Percentiles rank a stretch among this genome's conserved stretches.
These are phyloP conservation scores for Lanmaoa pseudosensibilis DNA, from an alignment of 768 basidiomycete species.

Conservation along the genomic window DNA sequence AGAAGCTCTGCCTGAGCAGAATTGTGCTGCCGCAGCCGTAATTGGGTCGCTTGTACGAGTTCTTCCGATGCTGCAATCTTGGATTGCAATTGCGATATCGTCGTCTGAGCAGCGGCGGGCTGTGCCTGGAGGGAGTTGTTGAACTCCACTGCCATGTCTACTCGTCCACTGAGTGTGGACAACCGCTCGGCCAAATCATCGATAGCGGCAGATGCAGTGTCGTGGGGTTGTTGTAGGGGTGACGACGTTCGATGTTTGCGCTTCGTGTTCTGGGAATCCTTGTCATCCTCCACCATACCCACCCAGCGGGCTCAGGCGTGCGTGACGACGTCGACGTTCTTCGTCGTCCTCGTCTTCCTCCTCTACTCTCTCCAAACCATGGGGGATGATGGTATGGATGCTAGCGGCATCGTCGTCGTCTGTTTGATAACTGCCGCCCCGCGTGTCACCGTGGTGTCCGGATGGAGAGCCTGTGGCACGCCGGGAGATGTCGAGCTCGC, in stretches of 20 bases:
- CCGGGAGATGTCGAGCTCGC: conserved; percentile 42
- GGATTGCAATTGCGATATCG: conserved; percentile 64
- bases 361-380: conserved; percentile 68
- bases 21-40: conserved; percentile 40
- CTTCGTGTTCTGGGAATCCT: conserved; percentile 39
- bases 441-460: conserved; percentile 21
- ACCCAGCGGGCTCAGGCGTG: conserved; percentile 78
- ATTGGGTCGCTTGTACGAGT: conserved; percentile 52
- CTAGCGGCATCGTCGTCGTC: conserved; percentile 75
- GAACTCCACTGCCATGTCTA: conserved; percentile 72
- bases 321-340: conserved; percentile 45
- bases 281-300: conserved; percentile 50
- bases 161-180: conserved; percentile 60
- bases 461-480: conserved; percentile 25
- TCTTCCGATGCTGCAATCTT: conserved; percentile 72
- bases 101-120: conserved; percentile 73
- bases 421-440: conserved; percentile 29
- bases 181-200: conserved; percentile 66
- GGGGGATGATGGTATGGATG: conserved; percentile 66
- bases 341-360: conserved; percentile 69
- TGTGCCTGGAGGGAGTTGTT: conserved; percentile 74
- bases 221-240: conserved; percentile 19
- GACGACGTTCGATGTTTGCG: conserved; percentile 18
- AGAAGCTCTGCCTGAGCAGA: conserved; percentile 35
- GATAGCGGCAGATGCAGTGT: conserved; percentile 37